Percentiles rank a stretch among this genome's conserved stretches.
phyloP scores from a whole-genome alignment of 306 rosid species.

The Fragaria ananassa region DNA sequence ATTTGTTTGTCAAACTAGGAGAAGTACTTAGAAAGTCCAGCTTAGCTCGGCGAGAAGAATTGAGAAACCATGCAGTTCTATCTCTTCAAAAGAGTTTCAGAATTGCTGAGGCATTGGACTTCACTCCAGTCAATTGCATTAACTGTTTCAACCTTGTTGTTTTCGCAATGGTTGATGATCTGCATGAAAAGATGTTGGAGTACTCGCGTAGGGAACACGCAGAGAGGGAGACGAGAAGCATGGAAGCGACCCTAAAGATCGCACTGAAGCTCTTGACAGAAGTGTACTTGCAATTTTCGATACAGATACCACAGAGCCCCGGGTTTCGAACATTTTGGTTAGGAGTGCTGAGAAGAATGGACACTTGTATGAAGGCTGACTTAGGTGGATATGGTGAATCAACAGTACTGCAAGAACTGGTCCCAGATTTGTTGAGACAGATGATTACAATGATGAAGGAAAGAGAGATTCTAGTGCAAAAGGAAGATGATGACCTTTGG shows the following conservation, averaged over 20 bases:
- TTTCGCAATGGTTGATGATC: constrained; percentile 86
- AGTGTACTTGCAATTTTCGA: constrained; percentile 64
- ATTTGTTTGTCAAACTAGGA: constrained; percentile 70
- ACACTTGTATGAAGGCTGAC: constrained; percentile 84
- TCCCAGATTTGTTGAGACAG: constrained; percentile 66
- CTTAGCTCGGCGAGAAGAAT: constrained; percentile 78
- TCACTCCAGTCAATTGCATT: constrained; percentile 49
- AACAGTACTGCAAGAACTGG: constrained; percentile 44
- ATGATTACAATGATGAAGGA: constrained; percentile 72
- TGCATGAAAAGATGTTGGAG: constrained; percentile 88
- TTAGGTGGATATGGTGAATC: constrained; percentile 68
- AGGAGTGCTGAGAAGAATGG: constrained; percentile 90
- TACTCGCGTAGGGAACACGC: constrained; percentile 81
- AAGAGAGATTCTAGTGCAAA: constrained; percentile 45
- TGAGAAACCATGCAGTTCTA: constrained; percentile 72
- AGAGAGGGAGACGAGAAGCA: constrained; percentile 85
- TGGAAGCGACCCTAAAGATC: constrained; percentile 80
- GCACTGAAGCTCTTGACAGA: constrained; percentile 73
- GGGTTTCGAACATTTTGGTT: constrained; percentile 78
- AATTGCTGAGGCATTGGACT: constrained; percentile 65
- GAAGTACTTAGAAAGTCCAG: constrained; percentile 72
- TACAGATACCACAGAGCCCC: constrained; percentile 45
- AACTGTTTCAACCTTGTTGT: constrained; percentile 69
- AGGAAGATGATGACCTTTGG: constrained; percentile 79
- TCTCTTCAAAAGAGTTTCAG: constrained; percentile 61